Evolutionary conservation across 23 red algal species (phyloP).

Genomic region (Agarophyton chilense): DNA sequence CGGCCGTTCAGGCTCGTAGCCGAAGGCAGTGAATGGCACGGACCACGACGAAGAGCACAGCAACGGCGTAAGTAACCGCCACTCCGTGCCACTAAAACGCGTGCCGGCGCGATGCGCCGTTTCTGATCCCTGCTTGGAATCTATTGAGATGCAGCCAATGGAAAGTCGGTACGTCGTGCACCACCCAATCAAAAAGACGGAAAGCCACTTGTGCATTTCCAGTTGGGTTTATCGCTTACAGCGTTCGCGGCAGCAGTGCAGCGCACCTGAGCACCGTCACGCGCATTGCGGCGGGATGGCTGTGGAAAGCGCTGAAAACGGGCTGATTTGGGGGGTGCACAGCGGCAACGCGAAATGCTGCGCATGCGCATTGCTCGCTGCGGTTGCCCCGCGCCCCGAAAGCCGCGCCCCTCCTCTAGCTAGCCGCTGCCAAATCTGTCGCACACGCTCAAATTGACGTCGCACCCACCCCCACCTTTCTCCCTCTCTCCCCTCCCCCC

Average conservation of each 20-base stretch:
- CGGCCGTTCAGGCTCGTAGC: too few species aligned
- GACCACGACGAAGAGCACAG: too few species aligned
- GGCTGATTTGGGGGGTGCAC: slow-evolving; percentile 18
- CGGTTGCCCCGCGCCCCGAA: background rate
- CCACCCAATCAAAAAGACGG: background rate
- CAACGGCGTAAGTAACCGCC: too few species aligned
- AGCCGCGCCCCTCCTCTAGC: background rate
- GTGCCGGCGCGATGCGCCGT: background rate
- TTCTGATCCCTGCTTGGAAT: background rate
- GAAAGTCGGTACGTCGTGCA: background rate
- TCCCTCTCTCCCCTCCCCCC: background rate
- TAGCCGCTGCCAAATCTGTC: background rate
- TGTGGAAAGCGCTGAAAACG: slow-evolving; percentile 12
- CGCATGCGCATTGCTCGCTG: slow-evolving; percentile 27
- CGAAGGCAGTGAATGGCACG: too few species aligned
- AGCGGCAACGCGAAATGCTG: slow-evolving; percentile 36
- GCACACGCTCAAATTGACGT: background rate
- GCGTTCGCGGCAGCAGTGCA: slow-evolving; percentile 8
- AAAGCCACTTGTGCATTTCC: background rate
- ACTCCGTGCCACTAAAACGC: background rate
- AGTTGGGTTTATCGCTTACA: background rate
- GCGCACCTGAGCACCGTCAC: slow-evolving; percentile 23
- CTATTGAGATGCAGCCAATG: slow-evolving; percentile 26
- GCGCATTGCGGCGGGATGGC: background rate
- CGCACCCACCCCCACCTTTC: background rate